Conservation (phyloP, 2,329 filamentous ascomycete genomes). For the Alternaria panax region DNA sequence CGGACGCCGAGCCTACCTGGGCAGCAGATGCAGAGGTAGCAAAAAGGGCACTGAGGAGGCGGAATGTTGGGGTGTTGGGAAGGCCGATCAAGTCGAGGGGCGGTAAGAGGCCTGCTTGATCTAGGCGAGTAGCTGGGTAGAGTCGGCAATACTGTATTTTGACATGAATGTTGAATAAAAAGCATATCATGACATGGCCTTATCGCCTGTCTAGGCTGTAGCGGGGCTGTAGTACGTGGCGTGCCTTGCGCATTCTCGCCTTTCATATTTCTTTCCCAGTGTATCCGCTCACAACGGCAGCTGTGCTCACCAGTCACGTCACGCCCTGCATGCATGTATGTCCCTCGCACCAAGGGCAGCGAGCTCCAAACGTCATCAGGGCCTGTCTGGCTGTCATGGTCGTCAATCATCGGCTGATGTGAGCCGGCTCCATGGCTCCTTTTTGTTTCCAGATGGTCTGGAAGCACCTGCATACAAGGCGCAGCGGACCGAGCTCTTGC, state of each 20-base stretch:
- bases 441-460: not conserved
- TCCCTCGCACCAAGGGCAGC: too few relatives aligned
- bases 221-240: slow-evolving; percentile 2
- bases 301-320: too few relatives aligned
- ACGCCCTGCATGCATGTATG: too few relatives aligned
- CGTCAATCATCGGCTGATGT: not conserved
- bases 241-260: too few relatives aligned
- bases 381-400: not conserved
- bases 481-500: not conserved
- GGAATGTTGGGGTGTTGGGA: slow-evolving; percentile 23
- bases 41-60: slow-evolving; percentile 23
- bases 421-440: not conserved
- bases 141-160: not conserved
- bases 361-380: slow-evolving; percentile 12
- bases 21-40: slow-evolving; percentile 10
- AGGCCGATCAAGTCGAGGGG: slow-evolving; percentile 12
- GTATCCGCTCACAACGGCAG: too few relatives aligned
- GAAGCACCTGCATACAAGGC: not conserved
- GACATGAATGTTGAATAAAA: slow-evolving; percentile 3
- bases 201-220: not conserved
- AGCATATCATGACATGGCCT: slow-evolving; percentile 1
- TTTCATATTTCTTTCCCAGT: too few relatives aligned
- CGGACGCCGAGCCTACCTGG: slow-evolving; percentile 49
- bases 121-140: not conserved
- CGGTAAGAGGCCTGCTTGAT: not conserved